phyloP scores from a whole-genome alignment of 805 yeast species.

The Yarrowia sp. region DNA sequence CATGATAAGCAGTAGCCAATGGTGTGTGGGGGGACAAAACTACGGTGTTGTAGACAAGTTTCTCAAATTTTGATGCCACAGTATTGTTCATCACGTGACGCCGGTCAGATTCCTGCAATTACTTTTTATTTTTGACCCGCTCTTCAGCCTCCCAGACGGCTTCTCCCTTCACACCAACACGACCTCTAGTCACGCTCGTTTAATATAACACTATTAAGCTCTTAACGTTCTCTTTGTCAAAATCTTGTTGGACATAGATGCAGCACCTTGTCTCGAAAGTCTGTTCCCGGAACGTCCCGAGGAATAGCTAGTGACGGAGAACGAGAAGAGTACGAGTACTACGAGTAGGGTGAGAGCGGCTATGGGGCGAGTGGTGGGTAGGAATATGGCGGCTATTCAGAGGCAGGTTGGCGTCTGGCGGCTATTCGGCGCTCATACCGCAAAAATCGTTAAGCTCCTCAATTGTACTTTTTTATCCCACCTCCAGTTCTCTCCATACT shows the following conservation, averaged over 20 bases:
- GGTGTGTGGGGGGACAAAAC: background rate
- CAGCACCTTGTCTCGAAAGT: slow-evolving; percentile 30
- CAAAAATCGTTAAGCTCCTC: too few species aligned
- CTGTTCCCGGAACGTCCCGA: slow-evolving; percentile 26
- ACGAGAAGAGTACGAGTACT: background rate
- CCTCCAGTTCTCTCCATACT: too few species aligned
- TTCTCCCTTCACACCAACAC: background rate
- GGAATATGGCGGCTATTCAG: too few species aligned
- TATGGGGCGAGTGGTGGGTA: background rate
- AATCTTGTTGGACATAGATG: background rate
- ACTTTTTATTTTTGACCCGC: too few species aligned
- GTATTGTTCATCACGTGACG: background rate
- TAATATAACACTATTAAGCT: slow-evolving; percentile 16
- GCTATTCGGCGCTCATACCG: too few species aligned
- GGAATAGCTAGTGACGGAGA: background rate
- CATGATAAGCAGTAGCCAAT: slow-evolving; percentile 39
- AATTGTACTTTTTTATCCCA: background rate
- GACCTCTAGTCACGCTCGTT: slow-evolving; percentile 32
- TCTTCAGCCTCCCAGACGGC: background rate
- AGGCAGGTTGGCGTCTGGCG: too few species aligned
- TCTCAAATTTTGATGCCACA: too few species aligned
- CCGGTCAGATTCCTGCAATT: background rate
- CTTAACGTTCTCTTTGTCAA: background rate
- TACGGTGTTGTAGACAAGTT: background rate
- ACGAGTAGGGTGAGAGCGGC: too few species aligned